Evolutionary conservation across 306 rosid genomes (phyloP), one percentile per base, ranked within the genome.

Genomic region (Senna siamea): DNA sequence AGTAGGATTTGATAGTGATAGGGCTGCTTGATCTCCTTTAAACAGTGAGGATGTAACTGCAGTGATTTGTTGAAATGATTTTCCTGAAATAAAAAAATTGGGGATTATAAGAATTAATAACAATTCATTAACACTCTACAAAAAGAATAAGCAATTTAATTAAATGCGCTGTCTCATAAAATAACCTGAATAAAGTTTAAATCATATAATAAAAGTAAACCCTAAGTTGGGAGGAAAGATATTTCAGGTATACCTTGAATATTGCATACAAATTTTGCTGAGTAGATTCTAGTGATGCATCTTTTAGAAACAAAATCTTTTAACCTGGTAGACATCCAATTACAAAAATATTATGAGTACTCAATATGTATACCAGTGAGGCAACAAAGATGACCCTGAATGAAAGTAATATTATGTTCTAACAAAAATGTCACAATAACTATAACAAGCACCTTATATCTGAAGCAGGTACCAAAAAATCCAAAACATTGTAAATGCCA

Each of bases 61-160:
- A 14, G 82, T 74, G 19, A 78, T 55, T 19, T 59, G 72, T 4
- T 74, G 78, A 58, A 65, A 65, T 28, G 85, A 75, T 64, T 66
- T 79, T 64, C 87, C 92, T 89, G 81, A 26, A 75, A 81, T 70
- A 34, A 56, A 10, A 57, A 57, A 44, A 44, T 63, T 5, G 32
- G 5, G 34, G 34, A 66, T 50, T 50, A 17, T 28, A 66, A 70
- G 9, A 20, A 30, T 46, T 26, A 53, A 32, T 22, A 62, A 48
- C 10, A 55, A 30, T 4, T 64, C n/a, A n/a, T n/a, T n/a, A n/a
- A n/a, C n/a, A n/a, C n/a, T n/a, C n/a, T n/a, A n/a, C n/a, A n/a
- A n/a, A n/a, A n/a, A n/a, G n/a, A n/a, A n/a, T 18, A 61, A 11
- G 10, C 30, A 62, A 62, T 2, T 37, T 38, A 17, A 62, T 9